Base-by-base conservation (phyloP, 345 rosid species). In the Lepidium africanum region DNA sequence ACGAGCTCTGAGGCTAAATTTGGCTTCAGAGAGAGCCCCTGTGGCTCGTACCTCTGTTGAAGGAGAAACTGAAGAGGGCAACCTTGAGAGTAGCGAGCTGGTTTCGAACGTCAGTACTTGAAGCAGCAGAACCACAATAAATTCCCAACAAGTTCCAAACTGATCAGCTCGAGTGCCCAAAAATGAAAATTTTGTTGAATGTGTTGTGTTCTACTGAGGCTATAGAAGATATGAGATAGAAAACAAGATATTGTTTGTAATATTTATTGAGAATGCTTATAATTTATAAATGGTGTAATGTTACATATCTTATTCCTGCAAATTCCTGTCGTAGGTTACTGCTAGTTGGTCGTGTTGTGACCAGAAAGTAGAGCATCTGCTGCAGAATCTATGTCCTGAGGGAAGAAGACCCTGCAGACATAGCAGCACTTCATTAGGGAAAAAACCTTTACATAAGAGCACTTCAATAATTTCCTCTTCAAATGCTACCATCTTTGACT, bases 321-420 rank as follows among this genome's bases (percentile, higher is more conserved):
- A 10, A n/a, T 40, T 38, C 43, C 21, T 56, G 43, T 45, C 50
- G 35, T 57, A 30, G 63, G 17, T 19, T 17, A 60, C 11, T 10
- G 14, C 86, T 65, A 72, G 39, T 47, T 15, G 47, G 69, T 41
- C 10, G 80, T 78, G 9, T 30, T 41, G 33, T 38, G 67, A 50
- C 87, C 85, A 0, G 87, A 70, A 74, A 87, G 92, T 63, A 87
- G 67, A 67, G 96, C 89, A 74, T 88, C 88, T 42, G 89, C 94
- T 8, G 88, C 84, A 10, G 93, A 73, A 77, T 87, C 97, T 77
- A 80, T 64, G 59, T 94, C 99, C 3, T 86, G 91, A 65, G 95
- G 97, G 83, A 91, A 94, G 86, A 94, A 94, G 63, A 94, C 88
- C 77, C 97, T 90, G 84, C 84, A 78, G n/a, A 56, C 0, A 35